Percentiles rank a stretch among this genome's conserved stretches.
phyloP scores from a whole-genome alignment of 2,329 filamentous ascomycete genomes.

The Alternaria arbusti region DNA sequence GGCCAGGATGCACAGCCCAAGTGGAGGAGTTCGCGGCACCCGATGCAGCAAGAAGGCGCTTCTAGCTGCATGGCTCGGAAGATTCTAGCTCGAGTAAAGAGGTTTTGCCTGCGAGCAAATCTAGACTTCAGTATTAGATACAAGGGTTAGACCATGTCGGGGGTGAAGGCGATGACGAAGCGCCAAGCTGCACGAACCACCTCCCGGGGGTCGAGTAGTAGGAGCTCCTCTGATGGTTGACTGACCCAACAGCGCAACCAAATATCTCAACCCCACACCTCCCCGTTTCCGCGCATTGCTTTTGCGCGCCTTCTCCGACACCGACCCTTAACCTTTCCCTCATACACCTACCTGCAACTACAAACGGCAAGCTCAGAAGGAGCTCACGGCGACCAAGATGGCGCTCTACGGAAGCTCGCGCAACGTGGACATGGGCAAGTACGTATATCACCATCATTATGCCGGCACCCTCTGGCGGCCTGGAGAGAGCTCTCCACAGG shows the following conservation, averaged over 20 bases:
- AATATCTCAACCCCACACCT: constrained; percentile 2
- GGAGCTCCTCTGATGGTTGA: constrained; percentile 23
- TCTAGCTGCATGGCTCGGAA: constrained; percentile 5
- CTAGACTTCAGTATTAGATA: neutral
- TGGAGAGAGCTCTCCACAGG: neutral
- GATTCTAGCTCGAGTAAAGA: neutral
- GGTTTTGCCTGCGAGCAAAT: neutral
- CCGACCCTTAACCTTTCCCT: neutral
- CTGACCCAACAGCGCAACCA: constrained; percentile 10
- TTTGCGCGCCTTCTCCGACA: constrained; percentile 14
- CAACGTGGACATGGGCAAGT: constrained; percentile 69
- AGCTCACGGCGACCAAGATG: constrained; percentile 37
- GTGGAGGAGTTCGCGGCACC: constrained; percentile 2
- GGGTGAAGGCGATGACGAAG: constrained; percentile 38
- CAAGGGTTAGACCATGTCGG: constrained; percentile 1
- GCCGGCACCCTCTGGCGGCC: neutral
- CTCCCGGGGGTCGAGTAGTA: constrained; percentile 21
- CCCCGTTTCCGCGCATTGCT: constrained; percentile 10
- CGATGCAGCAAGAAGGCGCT: neutral
- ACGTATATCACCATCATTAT: constrained; percentile 29
- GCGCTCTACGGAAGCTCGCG: constrained; percentile 54
- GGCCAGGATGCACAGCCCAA: constrained; percentile 2
- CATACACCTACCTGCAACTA: constrained; percentile 12
- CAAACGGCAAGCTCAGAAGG: constrained; percentile 11
- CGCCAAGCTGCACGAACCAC: constrained; percentile 27